Evolutionary conservation across 2,329 filamentous ascomycete species (phyloP), one percentile per base, ranked within the genome.

Genomic region (Akanthomyces uredinophilus): DNA sequence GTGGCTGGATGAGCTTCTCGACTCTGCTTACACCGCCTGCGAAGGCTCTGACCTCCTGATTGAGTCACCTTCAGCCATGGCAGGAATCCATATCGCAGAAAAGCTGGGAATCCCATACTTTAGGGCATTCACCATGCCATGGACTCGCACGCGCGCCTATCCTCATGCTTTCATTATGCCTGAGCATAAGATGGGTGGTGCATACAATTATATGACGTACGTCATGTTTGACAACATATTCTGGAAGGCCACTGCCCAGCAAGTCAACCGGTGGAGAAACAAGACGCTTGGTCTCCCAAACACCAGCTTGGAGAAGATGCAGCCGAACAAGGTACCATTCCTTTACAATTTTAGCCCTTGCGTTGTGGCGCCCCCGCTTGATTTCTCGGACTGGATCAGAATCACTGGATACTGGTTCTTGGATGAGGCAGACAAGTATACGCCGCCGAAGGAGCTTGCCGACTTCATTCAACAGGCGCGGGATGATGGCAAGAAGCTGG

Each of bases 321-420:
- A 97, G 76, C 88, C 91, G 2, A 96, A 97, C 78, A 96, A 96
- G 73, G 92, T 97, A n/a, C 95, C 95, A 0, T 99, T 99, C 75
- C 76, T 99, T 51, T 99, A 99, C 80, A 98, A 97, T 76, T 98
- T 97, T 74, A 96, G 91, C 61, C 92, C 93, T 0, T 90, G 87
- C 13, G 95, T 99, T 14, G 95, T 99, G n/a, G 87, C 91, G 2
- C 94, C 93, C 32, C 95, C 95, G 18, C 81, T 97, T 1, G 95
- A 99, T 76, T 99, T 93, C 76, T 94, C 91, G 47, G 95, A 98
- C 74, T 99, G 95, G 95, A 95, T 99, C 72, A 87, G 92, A 49
- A 91, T 98, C 8, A 98, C 95, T 0, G 95, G 95, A 0, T 98
- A 99, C 77, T 99, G 95, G 95, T 98, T 99, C 75, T 78, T 99